phyloP scores from a whole-genome alignment of 139 green algal genomes.

The Chlorella sp. region DNA sequence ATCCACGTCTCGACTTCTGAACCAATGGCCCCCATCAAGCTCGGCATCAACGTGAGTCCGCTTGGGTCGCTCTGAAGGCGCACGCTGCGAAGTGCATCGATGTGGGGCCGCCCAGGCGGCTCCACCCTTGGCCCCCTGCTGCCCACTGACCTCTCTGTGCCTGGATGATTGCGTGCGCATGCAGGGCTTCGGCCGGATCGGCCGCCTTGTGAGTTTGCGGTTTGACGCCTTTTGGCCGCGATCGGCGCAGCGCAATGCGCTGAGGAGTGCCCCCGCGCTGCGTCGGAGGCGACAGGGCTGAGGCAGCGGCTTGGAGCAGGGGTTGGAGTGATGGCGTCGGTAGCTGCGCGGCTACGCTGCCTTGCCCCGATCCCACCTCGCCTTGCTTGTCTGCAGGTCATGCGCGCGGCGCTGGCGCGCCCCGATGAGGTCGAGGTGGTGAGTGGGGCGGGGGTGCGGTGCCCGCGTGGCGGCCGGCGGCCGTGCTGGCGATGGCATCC shows the following conservation, averaged over 20 bases:
- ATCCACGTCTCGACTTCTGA: too few relatives aligned
- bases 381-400: conserved; percentile 45
- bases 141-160: too few relatives aligned
- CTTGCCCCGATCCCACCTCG: background rate
- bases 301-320: background rate
- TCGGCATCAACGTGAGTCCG: too few relatives aligned
- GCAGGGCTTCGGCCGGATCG: conserved; percentile 90
- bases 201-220: conserved; percentile 64
- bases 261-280: background rate
- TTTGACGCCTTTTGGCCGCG: background rate
- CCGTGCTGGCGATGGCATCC: background rate
- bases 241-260: background rate
- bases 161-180: too few relatives aligned
- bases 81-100: too few relatives aligned
- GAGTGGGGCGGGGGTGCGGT: background rate
- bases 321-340: background rate
- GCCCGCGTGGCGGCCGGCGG: background rate
- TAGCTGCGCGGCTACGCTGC: background rate
- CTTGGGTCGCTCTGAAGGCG: too few relatives aligned
- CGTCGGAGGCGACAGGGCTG: background rate
- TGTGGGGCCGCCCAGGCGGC: too few relatives aligned
- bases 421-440: conserved; percentile 86
- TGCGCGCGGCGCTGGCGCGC: conserved; percentile 62
- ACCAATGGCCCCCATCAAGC: too few relatives aligned
- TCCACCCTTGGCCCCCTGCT: too few relatives aligned